Evolutionary conservation across 1,284 basidiomycete genomes (phyloP), one percentile per base, ranked within the genome.

Genomic region (Rhodotorula sp.): DNA sequence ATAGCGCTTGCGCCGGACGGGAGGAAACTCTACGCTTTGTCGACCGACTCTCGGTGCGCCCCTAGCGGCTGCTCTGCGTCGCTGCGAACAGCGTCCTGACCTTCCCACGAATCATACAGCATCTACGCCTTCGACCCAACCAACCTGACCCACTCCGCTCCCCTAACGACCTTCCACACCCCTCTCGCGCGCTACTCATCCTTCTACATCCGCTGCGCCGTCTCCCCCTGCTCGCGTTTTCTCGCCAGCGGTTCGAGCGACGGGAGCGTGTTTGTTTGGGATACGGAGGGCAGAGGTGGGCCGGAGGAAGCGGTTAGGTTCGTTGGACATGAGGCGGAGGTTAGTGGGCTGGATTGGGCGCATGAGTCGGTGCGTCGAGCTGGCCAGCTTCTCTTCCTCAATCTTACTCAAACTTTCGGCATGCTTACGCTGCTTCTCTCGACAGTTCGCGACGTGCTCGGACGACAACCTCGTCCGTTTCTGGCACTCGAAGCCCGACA

Each of bases 121-220:
- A 73, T 76, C 40, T 73, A 72, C 62, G 64, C 71, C 28, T 70
- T 72, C 67, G 68, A 69, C 37, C 60, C 75, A 0, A 63, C 62
- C 46, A 72, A 71, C 62, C 67, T 77, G 16, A 73, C 75, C 11
- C 72, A 68, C 26, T 53, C 71, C 9, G 34, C 61, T 20, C 76
- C 70, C 18, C 59, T 68, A 47, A 53, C 58, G 22, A 71, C 64
- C 31, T 73, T 64, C 65, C 59, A 61, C 46, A 62, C 59, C 54
- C 70, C 63, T 22, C 46, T 22, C 30, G 52, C 63, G 31, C 20
- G 28, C 31, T 62, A 52, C 63, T 54, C 62, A 0, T 64, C 71
- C 15, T 77, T 77, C 70, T 77, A 77, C 67, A 64, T 74, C 52
- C 75, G 76, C 48, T 54, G 73, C n/a, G 67, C 75, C 44, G 60